A percentile compares a stretch with the other conserved stretches of the same genome.
Conservation (phyloP, 257 asterid species). For the Lantana camara region DNA sequence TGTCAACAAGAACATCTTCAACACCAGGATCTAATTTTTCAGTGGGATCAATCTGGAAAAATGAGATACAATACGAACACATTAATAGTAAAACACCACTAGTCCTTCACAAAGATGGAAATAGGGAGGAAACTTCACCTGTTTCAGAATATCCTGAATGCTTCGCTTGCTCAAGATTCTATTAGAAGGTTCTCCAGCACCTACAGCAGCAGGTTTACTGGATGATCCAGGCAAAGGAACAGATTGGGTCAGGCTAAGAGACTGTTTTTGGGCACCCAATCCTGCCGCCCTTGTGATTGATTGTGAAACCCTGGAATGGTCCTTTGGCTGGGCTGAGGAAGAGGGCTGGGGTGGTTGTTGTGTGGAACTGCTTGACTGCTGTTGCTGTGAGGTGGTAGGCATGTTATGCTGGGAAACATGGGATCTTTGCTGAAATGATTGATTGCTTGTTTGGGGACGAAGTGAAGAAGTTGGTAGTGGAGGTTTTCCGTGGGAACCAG, state of each 20-base stretch:
- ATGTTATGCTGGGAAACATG: constrained; percentile 52
- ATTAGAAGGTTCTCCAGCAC: constrained; percentile 59
- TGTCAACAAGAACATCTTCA: constrained; percentile 81
- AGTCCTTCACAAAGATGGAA: background rate
- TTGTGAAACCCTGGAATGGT: constrained; percentile 62
- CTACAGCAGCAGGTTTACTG: constrained; percentile 45
- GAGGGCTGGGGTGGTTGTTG: constrained; percentile 59
- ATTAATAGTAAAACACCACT: background rate
- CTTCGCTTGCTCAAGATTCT: constrained; percentile 78
- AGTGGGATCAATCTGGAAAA: constrained; percentile 79
- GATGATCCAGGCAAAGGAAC: constrained; percentile 41
- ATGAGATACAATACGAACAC: constrained; percentile 28
- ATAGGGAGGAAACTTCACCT: constrained; percentile 46
- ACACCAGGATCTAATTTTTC: constrained; percentile 84
- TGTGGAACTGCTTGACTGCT: constrained; percentile 45
- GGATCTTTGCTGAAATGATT: constrained; percentile 67
- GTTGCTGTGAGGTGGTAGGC: constrained; percentile 52
- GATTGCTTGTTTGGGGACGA: constrained; percentile 67
- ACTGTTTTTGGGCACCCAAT: constrained; percentile 61
- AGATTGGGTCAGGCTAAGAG: constrained; percentile 50
- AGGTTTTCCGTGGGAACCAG: constrained; percentile 76
- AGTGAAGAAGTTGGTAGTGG: constrained; percentile 68
- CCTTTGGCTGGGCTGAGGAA: constrained; percentile 54
- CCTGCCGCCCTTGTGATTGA: constrained; percentile 57
- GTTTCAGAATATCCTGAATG: constrained; percentile 77